Evolutionary conservation across 768 basidiomycete genomes (phyloP), one percentile per base, ranked within the genome.

Genomic region (Mycena venus): DNA sequence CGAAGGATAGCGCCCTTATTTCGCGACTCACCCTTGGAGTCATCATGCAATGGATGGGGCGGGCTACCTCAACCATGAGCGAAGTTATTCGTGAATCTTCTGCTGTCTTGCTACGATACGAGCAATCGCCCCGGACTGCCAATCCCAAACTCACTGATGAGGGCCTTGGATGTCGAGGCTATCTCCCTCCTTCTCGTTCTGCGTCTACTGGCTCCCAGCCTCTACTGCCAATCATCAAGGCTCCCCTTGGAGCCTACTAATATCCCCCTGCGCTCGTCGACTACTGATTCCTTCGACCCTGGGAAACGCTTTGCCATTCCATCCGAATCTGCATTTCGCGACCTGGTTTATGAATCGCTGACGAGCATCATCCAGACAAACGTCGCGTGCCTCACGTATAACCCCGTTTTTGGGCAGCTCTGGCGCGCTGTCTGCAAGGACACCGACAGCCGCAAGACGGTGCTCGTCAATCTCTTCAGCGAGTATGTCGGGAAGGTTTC

Each of bases 391-490:
- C 77, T 82, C 65, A 80, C 79, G 14, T 82, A 80, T 38, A 82
- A 82, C 62, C 73, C 80, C 14, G 67, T 82, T 29, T 82, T 82
- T 72, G 81, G 81, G 25, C 79, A 79, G 66, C 80, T 82, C 21
- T 82, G 81, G 81, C 79, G 81, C 34, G 80, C 81, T 12, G 81
- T 82, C 19, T 82, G 80, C 75, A 77, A 74, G 60, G 75, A 78
- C 36, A 68, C 76, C 31, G 49, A 60, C 58, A 49, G 68, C 23
- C 76, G 77, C 10, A 76, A 78, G 56, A 60, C 65, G 25, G 62
- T 72, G 12, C 76, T 82, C 21, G 72, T 78, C 19, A 60, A 78
- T 44, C 72, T 76, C 21, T 82, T 82, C 67, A 80, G 80, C 68
- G 65, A 70, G 1, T 49, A 66, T 4, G 78, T 81, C 14, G 76